Evolutionary conservation across 163 green algal species (phyloP).

Genomic region (Smithsoniella earleae): DNA sequence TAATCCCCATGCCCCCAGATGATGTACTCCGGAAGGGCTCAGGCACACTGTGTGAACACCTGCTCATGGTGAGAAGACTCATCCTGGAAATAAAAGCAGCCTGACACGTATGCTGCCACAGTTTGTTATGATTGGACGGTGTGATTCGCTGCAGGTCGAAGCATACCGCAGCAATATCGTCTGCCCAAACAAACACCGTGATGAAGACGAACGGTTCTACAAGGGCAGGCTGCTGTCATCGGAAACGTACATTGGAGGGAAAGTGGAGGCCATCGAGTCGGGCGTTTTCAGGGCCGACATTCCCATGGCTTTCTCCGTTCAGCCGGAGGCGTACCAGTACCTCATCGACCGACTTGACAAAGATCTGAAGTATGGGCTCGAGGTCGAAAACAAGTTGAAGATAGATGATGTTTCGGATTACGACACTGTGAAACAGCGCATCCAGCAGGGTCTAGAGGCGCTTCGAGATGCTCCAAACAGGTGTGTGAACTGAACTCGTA

Average conservation of each 20-base stretch:
- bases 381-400: conserved; percentile 66
- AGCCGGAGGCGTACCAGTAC: conserved; percentile 68
- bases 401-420: conserved; percentile 70
- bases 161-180: conserved; percentile 70
- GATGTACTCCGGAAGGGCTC: conserved; percentile 94
- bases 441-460: conserved; percentile 50
- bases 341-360: conserved; percentile 57
- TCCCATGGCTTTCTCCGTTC: conserved; percentile 73
- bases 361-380: conserved; percentile 82
- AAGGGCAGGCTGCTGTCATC: conserved; percentile 80
- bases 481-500: conserved; percentile 25
- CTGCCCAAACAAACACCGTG: conserved; percentile 91
- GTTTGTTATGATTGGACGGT: no score
- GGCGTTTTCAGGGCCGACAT: conserved; percentile 95
- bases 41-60: conserved; percentile 93
- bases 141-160: conserved; percentile 34
- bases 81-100: no score
- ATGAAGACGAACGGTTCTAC: conserved; percentile 62
- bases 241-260: conserved; percentile 98
- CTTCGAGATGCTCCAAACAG: conserved; percentile 62
- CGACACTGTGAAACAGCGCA: conserved; percentile 46
- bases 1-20: conserved; percentile 96
- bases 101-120: no score
- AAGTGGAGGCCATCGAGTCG: conserved; percentile 88
- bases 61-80: conserved; percentile 93